Evolutionary conservation across 441 rosid genomes (phyloP).

Genomic region (Macaranga tanarius): DNA sequence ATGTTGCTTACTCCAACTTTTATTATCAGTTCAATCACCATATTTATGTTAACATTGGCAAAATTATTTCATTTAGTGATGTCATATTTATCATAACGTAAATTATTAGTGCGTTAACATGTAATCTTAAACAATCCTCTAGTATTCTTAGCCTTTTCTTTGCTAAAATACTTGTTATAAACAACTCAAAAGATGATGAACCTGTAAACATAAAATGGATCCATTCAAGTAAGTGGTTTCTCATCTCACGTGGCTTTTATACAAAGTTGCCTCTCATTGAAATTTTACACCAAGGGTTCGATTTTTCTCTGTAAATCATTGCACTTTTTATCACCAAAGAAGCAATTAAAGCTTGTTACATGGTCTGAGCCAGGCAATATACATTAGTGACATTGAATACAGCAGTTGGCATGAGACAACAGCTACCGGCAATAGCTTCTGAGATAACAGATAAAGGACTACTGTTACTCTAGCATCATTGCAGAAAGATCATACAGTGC

Average conservation of each 20-base stretch:
- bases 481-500: slow-evolving; percentile 1
- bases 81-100: no score
- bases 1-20: neutral
- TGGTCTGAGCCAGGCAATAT: neutral
- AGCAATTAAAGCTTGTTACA: neutral
- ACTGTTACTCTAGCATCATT: neutral
- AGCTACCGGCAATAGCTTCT: slow-evolving; percentile 4
- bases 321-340: neutral
- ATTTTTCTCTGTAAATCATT: neutral
- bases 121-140: no score
- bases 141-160: no score
- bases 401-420: neutral
- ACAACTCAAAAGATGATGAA: no score
- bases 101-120: no score
- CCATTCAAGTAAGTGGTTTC: no score
- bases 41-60: no score
- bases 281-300: neutral
- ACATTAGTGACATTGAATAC: neutral
- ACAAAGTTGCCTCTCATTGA: neutral
- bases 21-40: neutral
- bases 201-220: no score
- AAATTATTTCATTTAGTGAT: no score
- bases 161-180: no score
- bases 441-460: neutral
- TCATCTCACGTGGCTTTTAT: no score